A percentile compares a stretch with the other conserved stretches of the same genome.
phyloP scores from a whole-genome alignment of 169 alveolate genomes.

The Cryptosporidium sp. region DNA sequence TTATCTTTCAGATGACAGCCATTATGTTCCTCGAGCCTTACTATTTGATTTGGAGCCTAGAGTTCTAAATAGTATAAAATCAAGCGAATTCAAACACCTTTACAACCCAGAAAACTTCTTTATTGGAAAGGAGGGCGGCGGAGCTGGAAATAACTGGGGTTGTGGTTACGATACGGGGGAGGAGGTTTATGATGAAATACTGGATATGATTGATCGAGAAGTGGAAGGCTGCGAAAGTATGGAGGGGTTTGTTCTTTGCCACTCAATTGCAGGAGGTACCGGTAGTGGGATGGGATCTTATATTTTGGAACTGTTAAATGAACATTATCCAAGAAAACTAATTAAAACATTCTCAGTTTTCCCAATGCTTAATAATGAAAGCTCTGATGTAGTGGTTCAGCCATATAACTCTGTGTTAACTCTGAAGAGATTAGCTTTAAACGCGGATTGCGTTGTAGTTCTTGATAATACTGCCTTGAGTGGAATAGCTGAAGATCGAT shows the following conservation, averaged over 20 bases:
- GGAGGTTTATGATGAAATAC: constrained; percentile 94
- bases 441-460: constrained; percentile 97
- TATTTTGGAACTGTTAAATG: constrained; percentile 95
- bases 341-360: constrained; percentile 91
- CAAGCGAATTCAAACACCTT: constrained; percentile 89
- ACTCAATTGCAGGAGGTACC: constrained; percentile 99
- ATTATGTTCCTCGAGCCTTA: constrained; percentile 95
- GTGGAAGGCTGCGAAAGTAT: constrained; percentile 98
- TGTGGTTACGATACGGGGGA: constrained; percentile 95
- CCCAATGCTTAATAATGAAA: constrained; percentile 92
- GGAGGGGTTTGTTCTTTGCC: constrained; percentile 98
- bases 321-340: constrained; percentile 93
- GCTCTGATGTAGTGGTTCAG: constrained; percentile 98
- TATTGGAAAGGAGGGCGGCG: constrained; percentile 97
- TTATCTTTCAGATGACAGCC: constrained; percentile 96
- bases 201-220: constrained; percentile 98
- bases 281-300: constrained; percentile 99
- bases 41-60: constrained; percentile 98
- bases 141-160: constrained; percentile 99
- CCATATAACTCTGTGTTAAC: constrained; percentile 98
- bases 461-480: constrained; percentile 98
- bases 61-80: constrained; percentile 90
- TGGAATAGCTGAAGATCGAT: constrained; percentile 95
- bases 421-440: constrained; percentile 89
- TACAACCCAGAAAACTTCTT: constrained; percentile 98